Conservation (phyloP, 2,329 filamentous ascomycete species). For the Mycogone perniciosa region DNA sequence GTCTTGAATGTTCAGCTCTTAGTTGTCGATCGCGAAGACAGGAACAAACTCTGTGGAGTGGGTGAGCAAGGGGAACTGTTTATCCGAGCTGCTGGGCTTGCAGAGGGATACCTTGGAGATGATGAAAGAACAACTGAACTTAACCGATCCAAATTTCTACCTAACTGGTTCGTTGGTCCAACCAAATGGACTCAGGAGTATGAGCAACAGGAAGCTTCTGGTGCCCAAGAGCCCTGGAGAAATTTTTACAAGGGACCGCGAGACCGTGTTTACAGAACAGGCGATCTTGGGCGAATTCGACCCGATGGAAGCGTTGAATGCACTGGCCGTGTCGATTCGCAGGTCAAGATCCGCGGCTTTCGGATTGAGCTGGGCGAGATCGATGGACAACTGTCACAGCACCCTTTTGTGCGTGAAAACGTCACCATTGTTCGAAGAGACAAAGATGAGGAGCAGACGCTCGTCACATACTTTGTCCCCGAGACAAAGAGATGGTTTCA, state of each 20-base stretch:
- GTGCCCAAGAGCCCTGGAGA: constrained; percentile 74
- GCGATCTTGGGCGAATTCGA: constrained; percentile 74
- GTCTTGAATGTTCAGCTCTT: constrained; percentile 87
- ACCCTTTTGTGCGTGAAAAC: constrained; percentile 73
- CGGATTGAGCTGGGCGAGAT: constrained; percentile 93
- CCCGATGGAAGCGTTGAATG: constrained; percentile 65
- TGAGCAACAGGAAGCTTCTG: constrained; percentile 72
- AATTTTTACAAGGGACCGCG: constrained; percentile 72
- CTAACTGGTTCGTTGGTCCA: too few relatives aligned
- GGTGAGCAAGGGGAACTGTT: constrained; percentile 83
- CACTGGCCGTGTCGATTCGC: constrained; percentile 74
- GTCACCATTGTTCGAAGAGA: constrained; percentile 64
- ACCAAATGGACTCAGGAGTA: too few relatives aligned
- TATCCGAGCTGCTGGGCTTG: constrained; percentile 73
- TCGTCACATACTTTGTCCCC: constrained; percentile 85
- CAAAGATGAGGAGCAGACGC: constrained; percentile 59
- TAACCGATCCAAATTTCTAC: too few relatives aligned
- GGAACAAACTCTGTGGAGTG: constrained; percentile 66
- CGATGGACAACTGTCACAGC: constrained; percentile 70
- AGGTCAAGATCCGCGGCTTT: constrained; percentile 95
- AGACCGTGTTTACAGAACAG: constrained; percentile 81
- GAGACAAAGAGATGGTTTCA: constrained; percentile 66
- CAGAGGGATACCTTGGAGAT: constrained; percentile 69
- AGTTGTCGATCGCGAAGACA: constrained; percentile 65
- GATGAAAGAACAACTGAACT: constrained; percentile 22